A percentile compares a stretch with the other conserved stretches of the same genome.
Evolutionary conservation across 176 grass and related monocot genomes (phyloP).

Genomic region (Thalia dealbata): DNA sequence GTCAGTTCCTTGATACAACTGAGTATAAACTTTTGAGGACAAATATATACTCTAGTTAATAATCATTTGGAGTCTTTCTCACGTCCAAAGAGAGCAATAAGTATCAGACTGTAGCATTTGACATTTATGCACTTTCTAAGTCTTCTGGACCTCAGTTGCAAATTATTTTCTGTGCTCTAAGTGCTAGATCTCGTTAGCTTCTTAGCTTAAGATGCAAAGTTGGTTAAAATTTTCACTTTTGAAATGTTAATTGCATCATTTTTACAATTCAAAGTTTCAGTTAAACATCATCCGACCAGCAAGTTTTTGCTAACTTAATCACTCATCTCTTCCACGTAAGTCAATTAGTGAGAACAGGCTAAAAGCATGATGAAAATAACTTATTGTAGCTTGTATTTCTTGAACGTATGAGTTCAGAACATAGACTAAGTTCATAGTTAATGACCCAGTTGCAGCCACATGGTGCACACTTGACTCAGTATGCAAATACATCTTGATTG

Average conservation of each 20-base stretch:
- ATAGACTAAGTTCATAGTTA: background rate
- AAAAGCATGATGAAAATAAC: background rate
- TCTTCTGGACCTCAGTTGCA: background rate
- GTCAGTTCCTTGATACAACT: background rate
- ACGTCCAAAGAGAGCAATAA: background rate
- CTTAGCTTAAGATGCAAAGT: background rate
- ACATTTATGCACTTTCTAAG: background rate
- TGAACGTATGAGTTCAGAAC: background rate
- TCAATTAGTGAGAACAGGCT: background rate
- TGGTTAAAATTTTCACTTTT: background rate
- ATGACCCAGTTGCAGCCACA: background rate
- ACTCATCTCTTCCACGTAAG: background rate
- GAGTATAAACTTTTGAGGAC: background rate
- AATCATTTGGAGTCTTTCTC: background rate
- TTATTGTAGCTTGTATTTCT: background rate
- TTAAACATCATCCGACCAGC: background rate
- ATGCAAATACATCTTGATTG: background rate
- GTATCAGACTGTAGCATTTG: background rate
- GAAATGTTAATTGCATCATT: background rate
- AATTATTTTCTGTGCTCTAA: background rate
- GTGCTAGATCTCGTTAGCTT: background rate
- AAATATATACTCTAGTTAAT: background rate
- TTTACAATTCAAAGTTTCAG: background rate
- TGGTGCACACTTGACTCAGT: background rate
- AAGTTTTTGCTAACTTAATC: background rate